Evolutionary conservation across 2,329 filamentous ascomycete genomes (phyloP), one percentile per base, ranked within the genome.

Genomic region (Trichophyton equinum): DNA sequence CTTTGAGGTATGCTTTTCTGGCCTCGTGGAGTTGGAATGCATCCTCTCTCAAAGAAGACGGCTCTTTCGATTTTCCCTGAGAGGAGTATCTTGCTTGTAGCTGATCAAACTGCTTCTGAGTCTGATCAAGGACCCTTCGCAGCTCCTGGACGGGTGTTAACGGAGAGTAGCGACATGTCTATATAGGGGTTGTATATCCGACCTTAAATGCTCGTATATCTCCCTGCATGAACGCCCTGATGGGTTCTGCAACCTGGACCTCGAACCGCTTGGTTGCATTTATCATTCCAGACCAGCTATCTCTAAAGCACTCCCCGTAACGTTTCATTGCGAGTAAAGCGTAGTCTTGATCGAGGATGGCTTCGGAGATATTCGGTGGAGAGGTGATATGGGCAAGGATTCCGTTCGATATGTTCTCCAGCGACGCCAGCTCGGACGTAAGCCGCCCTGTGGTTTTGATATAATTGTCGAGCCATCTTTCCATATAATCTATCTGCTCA

Each of bases 1-100:
- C 88, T 71, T 91, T 92, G 49, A 97, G 79, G 72, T 99, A 99
- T 36, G 85, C 83, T 70, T 94, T 95, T 62, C 92, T 84, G 25
- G 89, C 88, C 77, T 97, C 94, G 71, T 96, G 94, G 42, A 97
- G 84, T 71, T 94, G 86, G 69, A 99, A 99, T 0, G 94, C 94
- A 74, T 99, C 94, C 73, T 99, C 94, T 63, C 94, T 83, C 61
- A 99, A 78, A 0, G 91, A 84, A 0, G 91, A 96, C 0, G 92
- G 84, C 73, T 99, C 94, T 75, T 97, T 99, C 4, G 89, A 86
- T 78, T 96, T 97, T 65, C 86, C 88, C 74, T 96, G 91, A 2
- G 82, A 79, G 4, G 91, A 82, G 70, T 95, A 97, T 62, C 91
- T 85, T 22, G 88, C 83, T 62, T 96, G 81, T 2, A 88, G 84